These are phyloP conservation scores for Orobanche coerulescens DNA, from an alignment of 257 asterid species.

Conservation along the genomic window DNA sequence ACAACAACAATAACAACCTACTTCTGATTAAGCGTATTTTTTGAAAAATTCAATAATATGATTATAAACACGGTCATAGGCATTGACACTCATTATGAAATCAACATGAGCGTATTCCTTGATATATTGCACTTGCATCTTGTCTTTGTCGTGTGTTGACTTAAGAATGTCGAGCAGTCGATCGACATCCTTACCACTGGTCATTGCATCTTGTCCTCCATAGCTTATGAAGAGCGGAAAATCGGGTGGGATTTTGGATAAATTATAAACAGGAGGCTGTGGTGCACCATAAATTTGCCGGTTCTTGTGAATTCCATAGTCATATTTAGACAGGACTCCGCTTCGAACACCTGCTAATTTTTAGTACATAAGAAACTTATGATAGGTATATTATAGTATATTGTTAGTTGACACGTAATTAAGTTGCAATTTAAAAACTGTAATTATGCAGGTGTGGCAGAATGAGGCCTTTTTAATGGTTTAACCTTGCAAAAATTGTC, in stretches of 20 bases:
- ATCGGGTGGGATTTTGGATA: slow-evolving; percentile 43
- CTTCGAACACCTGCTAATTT: slow-evolving; percentile 39
- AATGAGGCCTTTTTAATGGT: too few species aligned
- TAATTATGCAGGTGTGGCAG: too few species aligned
- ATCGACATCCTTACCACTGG: slow-evolving; percentile 43
- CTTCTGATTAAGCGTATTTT: neutral
- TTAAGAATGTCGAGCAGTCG: slow-evolving; percentile 35
- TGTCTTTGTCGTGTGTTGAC: slow-evolving; percentile 23
- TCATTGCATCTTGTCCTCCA: slow-evolving; percentile 63
- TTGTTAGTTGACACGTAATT: too few species aligned
- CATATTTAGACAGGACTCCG: slow-evolving; percentile 39
- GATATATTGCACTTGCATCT: slow-evolving; percentile 45
- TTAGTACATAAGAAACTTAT: too few species aligned
- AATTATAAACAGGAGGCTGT: slow-evolving; percentile 42
- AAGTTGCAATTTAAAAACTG: too few species aligned
- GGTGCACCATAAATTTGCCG: slow-evolving; percentile 39
- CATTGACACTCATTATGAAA: slow-evolving; percentile 45
- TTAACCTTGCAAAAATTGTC: too few species aligned
- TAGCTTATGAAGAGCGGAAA: slow-evolving; percentile 54
- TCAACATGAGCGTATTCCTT: slow-evolving; percentile 56
- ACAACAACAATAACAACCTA: neutral
- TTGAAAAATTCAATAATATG: slow-evolving; percentile 23
- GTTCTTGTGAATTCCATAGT: slow-evolving; percentile 43
- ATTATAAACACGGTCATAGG: slow-evolving; percentile 43
- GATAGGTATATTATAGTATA: too few species aligned